Evolutionary conservation across 768 basidiomycete species (phyloP).

Genomic region (Hypholoma sublateritium): DNA sequence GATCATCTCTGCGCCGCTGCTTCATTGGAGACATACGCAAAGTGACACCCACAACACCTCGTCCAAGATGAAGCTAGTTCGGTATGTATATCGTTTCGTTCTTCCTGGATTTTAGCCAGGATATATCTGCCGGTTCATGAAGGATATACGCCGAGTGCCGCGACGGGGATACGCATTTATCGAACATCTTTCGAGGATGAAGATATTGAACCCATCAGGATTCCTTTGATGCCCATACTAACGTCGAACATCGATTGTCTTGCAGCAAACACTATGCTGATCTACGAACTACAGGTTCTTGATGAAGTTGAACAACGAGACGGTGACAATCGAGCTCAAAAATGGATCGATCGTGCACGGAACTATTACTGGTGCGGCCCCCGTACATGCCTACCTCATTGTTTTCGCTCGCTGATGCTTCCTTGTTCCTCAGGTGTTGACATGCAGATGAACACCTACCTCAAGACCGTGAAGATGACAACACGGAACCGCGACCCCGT

Average conservation of each 20-base stretch:
- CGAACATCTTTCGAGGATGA: too few relatives aligned
- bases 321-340: constrained; percentile 96
- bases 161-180: too few relatives aligned
- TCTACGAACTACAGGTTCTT: constrained; percentile 64
- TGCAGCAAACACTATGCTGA: constrained; percentile 4
- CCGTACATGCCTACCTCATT: background rate
- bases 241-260: background rate
- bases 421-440: constrained; percentile 72
- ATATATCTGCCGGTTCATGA: background rate
- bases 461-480: constrained; percentile 98
- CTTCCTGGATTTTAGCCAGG: constrained; percentile 2
- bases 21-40: background rate
- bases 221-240: too few relatives aligned
- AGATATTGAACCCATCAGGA: too few relatives aligned
- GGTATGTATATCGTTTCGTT: constrained; percentile 41
- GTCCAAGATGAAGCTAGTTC: constrained; percentile 76
- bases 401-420: constrained; percentile 1
- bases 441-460: constrained; percentile 99
- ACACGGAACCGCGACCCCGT: constrained; percentile 85
- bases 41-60: background rate
- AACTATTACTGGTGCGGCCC: constrained; percentile 85
- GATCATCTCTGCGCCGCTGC: constrained; percentile 1
- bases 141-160: too few relatives aligned
- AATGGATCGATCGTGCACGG: constrained; percentile 95
- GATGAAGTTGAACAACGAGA: constrained; percentile 99